Evolutionary conservation across 768 basidiomycete species (phyloP).

Genomic region (Cyclocybe aegerita): DNA sequence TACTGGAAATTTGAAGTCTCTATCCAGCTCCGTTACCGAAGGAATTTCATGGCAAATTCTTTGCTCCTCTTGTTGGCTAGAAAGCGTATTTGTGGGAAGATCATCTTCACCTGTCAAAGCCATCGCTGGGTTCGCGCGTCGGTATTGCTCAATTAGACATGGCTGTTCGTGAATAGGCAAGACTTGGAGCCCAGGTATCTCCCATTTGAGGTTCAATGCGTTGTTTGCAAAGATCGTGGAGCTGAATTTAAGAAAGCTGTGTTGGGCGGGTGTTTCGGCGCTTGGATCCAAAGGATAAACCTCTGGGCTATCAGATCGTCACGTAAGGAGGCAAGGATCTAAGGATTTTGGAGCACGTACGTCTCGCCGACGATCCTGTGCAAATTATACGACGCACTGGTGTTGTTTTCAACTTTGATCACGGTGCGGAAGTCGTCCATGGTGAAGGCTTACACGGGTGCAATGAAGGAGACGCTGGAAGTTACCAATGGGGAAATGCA

Average conservation of each 20-base stretch:
- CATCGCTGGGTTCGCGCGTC: conserved; percentile 3
- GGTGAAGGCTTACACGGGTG: not conserved
- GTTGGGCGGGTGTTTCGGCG: conserved; percentile 7
- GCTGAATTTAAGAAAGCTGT: conserved; percentile 22
- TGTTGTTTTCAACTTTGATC: conserved; percentile 25
- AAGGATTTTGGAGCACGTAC: conserved; percentile 12
- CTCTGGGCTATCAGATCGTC: conserved; percentile 6
- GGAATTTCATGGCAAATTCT: too few relatives aligned
- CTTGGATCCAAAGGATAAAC: conserved; percentile 11
- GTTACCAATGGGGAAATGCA: too few relatives aligned
- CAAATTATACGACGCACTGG: conserved; percentile 10
- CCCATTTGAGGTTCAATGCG: conserved; percentile 20
- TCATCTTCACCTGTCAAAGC: too few relatives aligned
- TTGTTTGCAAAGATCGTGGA: conserved; percentile 19
- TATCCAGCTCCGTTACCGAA: too few relatives aligned
- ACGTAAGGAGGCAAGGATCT: not conserved
- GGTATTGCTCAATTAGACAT: conserved; percentile 18
- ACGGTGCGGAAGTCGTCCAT: conserved; percentile 24
- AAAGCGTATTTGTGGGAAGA: too few relatives aligned
- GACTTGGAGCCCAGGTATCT: conserved; percentile 18
- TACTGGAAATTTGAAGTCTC: too few relatives aligned
- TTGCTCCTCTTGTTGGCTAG: too few relatives aligned
- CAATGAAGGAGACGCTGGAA: not conserved
- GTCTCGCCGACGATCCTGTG: conserved; percentile 21
- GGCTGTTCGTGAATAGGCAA: conserved; percentile 17